Evolutionary conservation across 139 green algal genomes (phyloP).

Genomic region (Zygnema circumcarinatum): DNA sequence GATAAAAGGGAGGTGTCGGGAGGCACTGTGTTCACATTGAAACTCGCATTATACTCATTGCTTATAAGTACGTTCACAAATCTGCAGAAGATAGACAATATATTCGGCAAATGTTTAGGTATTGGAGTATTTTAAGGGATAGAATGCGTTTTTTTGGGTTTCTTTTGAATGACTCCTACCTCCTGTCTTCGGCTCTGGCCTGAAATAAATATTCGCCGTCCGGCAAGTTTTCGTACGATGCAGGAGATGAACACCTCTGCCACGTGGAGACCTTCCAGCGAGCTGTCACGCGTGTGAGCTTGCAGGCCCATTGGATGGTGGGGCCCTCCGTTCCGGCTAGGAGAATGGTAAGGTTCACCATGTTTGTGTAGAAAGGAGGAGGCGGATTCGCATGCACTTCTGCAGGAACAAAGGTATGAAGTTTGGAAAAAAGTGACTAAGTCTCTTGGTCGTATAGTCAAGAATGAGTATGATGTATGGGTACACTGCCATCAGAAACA

Average conservation of each 20-base stretch:
- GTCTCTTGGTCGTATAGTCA: background rate
- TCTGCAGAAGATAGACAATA: background rate
- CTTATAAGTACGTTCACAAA: conserved; percentile 21
- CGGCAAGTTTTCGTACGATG: background rate
- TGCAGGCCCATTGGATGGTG: conserved; percentile 19
- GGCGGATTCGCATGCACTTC: background rate
- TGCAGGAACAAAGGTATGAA: background rate
- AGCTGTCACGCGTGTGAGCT: background rate
- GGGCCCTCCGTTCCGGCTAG: background rate
- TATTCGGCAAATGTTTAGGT: background rate
- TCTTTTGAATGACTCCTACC: too few relatives aligned
- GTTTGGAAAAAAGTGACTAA: background rate
- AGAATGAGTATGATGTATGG: background rate
- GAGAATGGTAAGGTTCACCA: background rate
- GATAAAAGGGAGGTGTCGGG: conserved; percentile 22
- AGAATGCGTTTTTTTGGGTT: background rate
- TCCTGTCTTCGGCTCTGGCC: background rate
- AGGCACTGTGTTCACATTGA: conserved; percentile 9
- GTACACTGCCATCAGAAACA: background rate
- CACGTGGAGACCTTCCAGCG: conserved; percentile 1
- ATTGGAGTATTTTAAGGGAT: background rate
- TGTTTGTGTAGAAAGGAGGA: conserved; percentile 20
- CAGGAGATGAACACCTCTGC: background rate
- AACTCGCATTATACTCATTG: conserved; percentile 5
- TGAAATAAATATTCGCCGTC: conserved; percentile 30